Evolutionary conservation across 306 rosid genomes (phyloP), one percentile per base, ranked within the genome.

Genomic region (Vicia faba): DNA sequence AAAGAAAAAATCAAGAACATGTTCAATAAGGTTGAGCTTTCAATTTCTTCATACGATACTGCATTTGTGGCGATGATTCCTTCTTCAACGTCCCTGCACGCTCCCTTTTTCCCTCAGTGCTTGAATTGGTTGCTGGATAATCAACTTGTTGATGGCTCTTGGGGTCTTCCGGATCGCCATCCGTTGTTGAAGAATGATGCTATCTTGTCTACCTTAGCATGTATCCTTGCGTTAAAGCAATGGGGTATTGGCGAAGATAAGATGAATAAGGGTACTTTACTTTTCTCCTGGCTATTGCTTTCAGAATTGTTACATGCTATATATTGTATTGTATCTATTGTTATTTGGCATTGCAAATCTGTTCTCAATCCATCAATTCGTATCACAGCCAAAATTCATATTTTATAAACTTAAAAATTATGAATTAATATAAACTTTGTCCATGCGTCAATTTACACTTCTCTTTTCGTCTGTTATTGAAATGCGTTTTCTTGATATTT

Each of bases 51-150:
- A 1, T 92, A 89, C 67, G 96, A 92, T 77, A 92, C 98, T 4
- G 93, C 98, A 72, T 84, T 95, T 96, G 92, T 92, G 59, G 98
- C 98, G 28, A 87, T 86, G 98, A 68, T 87, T 68, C 89, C 91
- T 66, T 86, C 91, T 40, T 81, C 83, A 39, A 61, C 78, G 73
- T 82, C 91, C 43, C 58, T 67, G 7, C 46, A 46, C 11, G 62
- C 69, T 26, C 98, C 96, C 7, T 77, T 79, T 73, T 92, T 89
- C 68, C 98, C 96, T 13, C 79, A 81, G 39, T 87, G 96, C 53
- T 54, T 92, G 60, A 74, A 84, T 39, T 92, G 98, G 96, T 76
- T 89, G 49, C 71, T 86, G 63, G 82, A 80, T 18, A 84, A 86
- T 75, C 98, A 92, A 80, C 96, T 56, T 71, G 14, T 11, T 63